Evolutionary conservation across 495 filamentous ascomycete species (phyloP), one percentile per base, ranked within the genome.

Genomic region (Cudoniella acicularis): DNA sequence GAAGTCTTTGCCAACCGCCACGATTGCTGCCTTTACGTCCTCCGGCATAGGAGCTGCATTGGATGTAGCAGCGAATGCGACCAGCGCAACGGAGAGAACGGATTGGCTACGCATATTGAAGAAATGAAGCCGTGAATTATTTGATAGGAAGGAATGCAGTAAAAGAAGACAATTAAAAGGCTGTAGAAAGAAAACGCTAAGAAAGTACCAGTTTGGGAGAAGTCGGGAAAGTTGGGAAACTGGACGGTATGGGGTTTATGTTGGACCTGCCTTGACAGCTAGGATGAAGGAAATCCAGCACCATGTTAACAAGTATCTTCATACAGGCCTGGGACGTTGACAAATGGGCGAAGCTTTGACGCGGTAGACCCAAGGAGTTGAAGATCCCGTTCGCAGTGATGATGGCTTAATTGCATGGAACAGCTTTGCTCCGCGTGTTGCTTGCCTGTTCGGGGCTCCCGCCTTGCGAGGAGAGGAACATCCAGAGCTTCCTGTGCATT

Each of bases 51-150:
- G 49, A 6, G 49, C 30, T 18, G 57, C 30, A 10, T 25, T 16
- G 13, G 49, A 45, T 2, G 57, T 52, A 20, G 57, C 18, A 36
- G 57, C 49, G 36, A 59, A 53, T 26, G 57, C 57, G 57, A 48
- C 57, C 48, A 59, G 57, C 57, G 57, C 57, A 47, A 59, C 23
- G 16, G 48, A 59, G 46, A 59, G 18, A 24, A 53, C 27, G 20
- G 57, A 46, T 27, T 59, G 57, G 26, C 10, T 43, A 25, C 40
- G 30, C 56, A 58, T 58, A 4, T 21, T 54, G 52, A 41, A n/a
- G 21, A 45, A 8, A 36, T 47, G 13, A 17, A 47, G 43, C n/a
- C 8, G 6, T 9, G 8, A 9, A 47, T 47, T 47, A 47, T 4
- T 17, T 47, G 17, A 47, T 17, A 8, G 43, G n/a, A 47, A 17